These are phyloP conservation scores for Stachybotrys echinatus DNA, from an alignment of 2,329 filamentous ascomycete species.

Conservation along the genomic window DNA sequence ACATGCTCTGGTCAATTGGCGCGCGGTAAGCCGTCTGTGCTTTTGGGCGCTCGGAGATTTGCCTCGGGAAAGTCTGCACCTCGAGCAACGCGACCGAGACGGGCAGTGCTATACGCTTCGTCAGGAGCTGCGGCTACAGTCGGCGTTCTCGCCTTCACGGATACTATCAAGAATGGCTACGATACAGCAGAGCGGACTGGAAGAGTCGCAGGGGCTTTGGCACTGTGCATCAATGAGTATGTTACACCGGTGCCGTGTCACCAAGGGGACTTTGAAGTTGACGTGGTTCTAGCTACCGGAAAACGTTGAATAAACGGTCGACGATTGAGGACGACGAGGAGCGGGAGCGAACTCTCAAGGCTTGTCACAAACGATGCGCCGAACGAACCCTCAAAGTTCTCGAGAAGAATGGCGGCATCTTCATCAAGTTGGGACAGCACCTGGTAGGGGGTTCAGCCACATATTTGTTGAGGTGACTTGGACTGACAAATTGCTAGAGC, in stretches of 20 bases:
- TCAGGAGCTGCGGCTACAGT: conserved; percentile 44
- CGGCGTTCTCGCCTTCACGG: conserved; percentile 48
- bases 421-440: conserved; percentile 96
- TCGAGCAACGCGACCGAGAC: conserved; percentile 15
- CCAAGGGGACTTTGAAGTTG: neutral
- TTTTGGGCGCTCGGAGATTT: conserved; percentile 19
- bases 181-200: conserved; percentile 71
- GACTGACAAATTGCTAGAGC: conserved; percentile 49
- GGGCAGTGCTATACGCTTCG: conserved; percentile 42
- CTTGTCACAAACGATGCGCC: conserved; percentile 90
- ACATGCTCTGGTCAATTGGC: conserved; percentile 36
- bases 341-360: conserved; percentile 63
- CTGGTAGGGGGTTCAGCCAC: conserved; percentile 43
- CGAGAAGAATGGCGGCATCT: conserved; percentile 96
- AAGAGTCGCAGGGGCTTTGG: conserved; percentile 69
- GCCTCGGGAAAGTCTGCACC: conserved; percentile 19
- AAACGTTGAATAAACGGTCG: conserved; percentile 68
- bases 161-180: conserved; percentile 72
- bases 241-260: neutral
- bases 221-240: conserved; percentile 85
- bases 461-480: neutral
- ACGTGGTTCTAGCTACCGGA: conserved; percentile 64
- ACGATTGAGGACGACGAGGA: conserved; percentile 57
- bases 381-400: conserved; percentile 78
- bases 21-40: conserved; percentile 20